A percentile compares a stretch with the other conserved stretches of the same genome.
These are phyloP conservation scores for Mycena vulgaris DNA, from an alignment of 768 basidiomycete genomes.

Conservation along the genomic window DNA sequence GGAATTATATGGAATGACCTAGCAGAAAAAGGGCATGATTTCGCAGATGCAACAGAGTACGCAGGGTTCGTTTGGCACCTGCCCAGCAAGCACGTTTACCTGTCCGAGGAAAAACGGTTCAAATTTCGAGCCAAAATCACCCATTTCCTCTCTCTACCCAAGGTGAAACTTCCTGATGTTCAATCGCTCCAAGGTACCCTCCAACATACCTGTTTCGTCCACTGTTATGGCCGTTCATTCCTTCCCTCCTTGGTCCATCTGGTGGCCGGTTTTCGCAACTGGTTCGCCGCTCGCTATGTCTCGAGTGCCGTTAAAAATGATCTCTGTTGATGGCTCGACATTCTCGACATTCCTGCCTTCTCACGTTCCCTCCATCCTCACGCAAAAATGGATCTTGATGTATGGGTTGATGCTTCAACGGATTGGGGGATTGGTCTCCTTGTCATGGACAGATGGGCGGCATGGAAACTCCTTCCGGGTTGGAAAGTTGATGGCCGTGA, in stretches of 20 bases:
- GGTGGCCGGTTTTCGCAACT: neutral
- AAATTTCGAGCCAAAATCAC: neutral
- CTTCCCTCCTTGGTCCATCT: neutral
- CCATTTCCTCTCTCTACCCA: neutral
- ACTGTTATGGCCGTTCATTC: neutral
- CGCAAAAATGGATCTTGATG: neutral
- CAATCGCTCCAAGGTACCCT: neutral
- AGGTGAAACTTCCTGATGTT: neutral
- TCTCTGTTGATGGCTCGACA: conserved; percentile 25
- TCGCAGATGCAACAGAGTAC: neutral
- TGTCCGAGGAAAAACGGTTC: neutral
- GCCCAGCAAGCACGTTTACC: neutral
- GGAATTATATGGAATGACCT: conserved; percentile 1
- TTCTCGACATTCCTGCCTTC: neutral
- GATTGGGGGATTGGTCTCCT: conserved; percentile 49
- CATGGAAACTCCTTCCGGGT: neutral
- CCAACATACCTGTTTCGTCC: neutral
- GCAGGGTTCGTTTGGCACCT: neutral
- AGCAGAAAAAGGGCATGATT: neutral
- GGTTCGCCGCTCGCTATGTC: neutral
- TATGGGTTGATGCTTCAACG: conserved; percentile 48
- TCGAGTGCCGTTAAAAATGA: neutral
- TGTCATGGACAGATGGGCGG: neutral
- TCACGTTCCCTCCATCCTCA: neutral
- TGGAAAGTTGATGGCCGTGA: conserved; percentile 5